Evolutionary conservation across 352 stramenopile genomes (phyloP), one percentile per base, ranked within the genome.

Genomic region (Pythium scleroteichum): DNA sequence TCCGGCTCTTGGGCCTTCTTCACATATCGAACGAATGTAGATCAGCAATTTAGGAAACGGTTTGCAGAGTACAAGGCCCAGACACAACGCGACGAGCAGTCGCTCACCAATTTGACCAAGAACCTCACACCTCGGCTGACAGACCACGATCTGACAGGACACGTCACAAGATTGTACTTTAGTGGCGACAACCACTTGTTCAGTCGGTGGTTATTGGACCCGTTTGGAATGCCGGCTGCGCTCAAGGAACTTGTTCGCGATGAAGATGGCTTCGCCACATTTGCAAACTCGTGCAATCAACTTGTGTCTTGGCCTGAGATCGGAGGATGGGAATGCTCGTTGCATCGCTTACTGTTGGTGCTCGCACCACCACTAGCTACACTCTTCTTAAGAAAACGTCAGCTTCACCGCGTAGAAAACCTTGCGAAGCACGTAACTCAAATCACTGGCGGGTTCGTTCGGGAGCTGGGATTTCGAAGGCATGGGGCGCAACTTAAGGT

Each of bases 401-500:
- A 93, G 60, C 68, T 92, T 24, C 39, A 73, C 50, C 75, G 81
- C 5, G 81, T 95, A 12, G 75, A 86, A 53, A 73, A 76, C 13
- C 71, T 95, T 6, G 75, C 75, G 1, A 85, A 90, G 60, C 90
- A 82, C 52, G 72, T 92, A 32, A 71, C 68, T 29, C 71, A 87
- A 14, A 86, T 85, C 53, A 81, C 82, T 16, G 78, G 76, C 7
- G 76, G 86, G 17, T 93, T 95, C 51, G 91, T 92, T 38, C 83
- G 86, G 33, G 84, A 93, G 55, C 78, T 92, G 42, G 88, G 88
- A 53, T 88, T 92, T 56, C 82, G 84, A 16, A 77, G 85, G 19
- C 82, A 92, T 56, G 79, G 82, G 17, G 85, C 79, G 29, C 75
- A 88, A 51, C 69, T 92, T 17, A 92, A 94, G 50, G 69, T 95